Conservation (phyloP, 2,329 filamentous ascomycete species). For the Nectriaceae sp. region DNA sequence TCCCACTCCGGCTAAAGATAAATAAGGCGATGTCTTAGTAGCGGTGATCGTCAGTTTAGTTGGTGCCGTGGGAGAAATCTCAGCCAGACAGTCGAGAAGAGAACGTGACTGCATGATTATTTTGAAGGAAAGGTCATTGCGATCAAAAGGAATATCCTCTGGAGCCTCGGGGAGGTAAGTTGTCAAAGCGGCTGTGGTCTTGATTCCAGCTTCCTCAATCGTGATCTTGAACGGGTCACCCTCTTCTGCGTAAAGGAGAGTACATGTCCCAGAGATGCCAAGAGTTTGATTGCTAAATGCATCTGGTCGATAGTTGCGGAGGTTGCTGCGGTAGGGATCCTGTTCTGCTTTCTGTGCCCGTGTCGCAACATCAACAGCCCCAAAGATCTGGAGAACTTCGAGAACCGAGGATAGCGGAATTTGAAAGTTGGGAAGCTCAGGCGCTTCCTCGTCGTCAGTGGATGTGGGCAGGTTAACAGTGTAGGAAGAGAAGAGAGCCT, state of each 20-base stretch:
- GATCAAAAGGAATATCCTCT: conserved; percentile 86
- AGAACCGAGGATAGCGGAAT: conserved; percentile 85
- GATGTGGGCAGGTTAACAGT: conserved; percentile 57
- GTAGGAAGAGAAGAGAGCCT: conserved; percentile 85
- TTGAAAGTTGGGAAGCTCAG: conserved; percentile 71
- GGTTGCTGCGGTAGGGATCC: conserved; percentile 62
- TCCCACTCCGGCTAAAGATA: conserved; percentile 68
- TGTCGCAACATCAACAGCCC: conserved; percentile 69
- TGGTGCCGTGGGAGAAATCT: conserved; percentile 71
- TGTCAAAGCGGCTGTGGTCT: conserved; percentile 84
- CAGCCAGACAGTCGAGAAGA: conserved; percentile 71
- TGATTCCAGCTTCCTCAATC: conserved; percentile 82
- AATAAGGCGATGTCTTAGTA: conserved; percentile 65
- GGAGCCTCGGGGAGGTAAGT: conserved; percentile 79
- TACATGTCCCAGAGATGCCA: conserved; percentile 83
- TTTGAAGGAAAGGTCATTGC: conserved; percentile 80
- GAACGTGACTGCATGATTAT: conserved; percentile 86
- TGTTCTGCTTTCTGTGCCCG: conserved; percentile 60
- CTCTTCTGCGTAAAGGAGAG: conserved; percentile 72
- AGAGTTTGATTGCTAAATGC: conserved; percentile 84
- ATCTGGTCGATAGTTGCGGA: conserved; percentile 64
- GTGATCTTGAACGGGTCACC: conserved; percentile 83
- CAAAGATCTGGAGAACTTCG: conserved; percentile 94
- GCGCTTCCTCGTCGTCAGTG: conserved; percentile 41
- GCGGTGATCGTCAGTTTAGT: conserved; percentile 69